Conservation (phyloP, 2,329 filamentous ascomycete species). For the Raffaelea deltoideospora region DNA sequence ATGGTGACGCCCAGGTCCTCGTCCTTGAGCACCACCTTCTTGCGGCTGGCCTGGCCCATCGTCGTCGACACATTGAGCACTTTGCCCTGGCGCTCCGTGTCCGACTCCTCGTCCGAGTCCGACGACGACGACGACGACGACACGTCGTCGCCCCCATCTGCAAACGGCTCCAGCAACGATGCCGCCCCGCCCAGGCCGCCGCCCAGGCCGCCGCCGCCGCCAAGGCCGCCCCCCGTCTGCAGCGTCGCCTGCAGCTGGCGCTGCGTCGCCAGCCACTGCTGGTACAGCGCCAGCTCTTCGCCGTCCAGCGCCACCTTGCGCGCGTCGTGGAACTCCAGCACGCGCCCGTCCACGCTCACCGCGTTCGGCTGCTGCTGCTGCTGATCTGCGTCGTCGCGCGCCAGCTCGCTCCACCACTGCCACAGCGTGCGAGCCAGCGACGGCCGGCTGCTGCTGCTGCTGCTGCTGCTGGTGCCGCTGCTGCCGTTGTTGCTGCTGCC, state of each 20-base stretch:
- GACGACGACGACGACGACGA: conserved; percentile 68
- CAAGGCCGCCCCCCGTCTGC: conserved; percentile 34
- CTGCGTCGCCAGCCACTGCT: conserved; percentile 83
- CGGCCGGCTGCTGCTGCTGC: conserved; percentile 26
- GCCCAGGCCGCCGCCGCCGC: not conserved
- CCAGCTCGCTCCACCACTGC: conserved; percentile 44
- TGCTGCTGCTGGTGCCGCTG: too few relatives aligned
- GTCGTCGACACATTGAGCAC: conserved; percentile 79
- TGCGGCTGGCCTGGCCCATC: conserved; percentile 67
- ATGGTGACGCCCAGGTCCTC: conserved; percentile 88
- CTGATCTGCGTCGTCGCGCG: not conserved
- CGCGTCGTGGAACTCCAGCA: conserved; percentile 45
- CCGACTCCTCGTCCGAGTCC: conserved; percentile 75
- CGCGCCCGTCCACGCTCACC: conserved; percentile 49
- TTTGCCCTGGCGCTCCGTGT: conserved; percentile 80
- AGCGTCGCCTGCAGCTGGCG: conserved; percentile 73
- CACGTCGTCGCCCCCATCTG: conserved; percentile 64
- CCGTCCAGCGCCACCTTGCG: conserved; percentile 53
- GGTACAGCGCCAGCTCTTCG: conserved; percentile 66
- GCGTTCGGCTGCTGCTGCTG: conserved; percentile 20
- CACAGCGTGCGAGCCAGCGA: conserved; percentile 64
- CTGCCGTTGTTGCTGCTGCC: too few relatives aligned
- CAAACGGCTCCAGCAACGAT: conserved; percentile 51
- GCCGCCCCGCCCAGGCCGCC: conserved; percentile 21
- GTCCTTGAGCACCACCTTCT: conserved; percentile 74